These are phyloP conservation scores for Peronospora tabacina DNA, from an alignment of 352 stramenopile genomes.

Conservation along the genomic window DNA sequence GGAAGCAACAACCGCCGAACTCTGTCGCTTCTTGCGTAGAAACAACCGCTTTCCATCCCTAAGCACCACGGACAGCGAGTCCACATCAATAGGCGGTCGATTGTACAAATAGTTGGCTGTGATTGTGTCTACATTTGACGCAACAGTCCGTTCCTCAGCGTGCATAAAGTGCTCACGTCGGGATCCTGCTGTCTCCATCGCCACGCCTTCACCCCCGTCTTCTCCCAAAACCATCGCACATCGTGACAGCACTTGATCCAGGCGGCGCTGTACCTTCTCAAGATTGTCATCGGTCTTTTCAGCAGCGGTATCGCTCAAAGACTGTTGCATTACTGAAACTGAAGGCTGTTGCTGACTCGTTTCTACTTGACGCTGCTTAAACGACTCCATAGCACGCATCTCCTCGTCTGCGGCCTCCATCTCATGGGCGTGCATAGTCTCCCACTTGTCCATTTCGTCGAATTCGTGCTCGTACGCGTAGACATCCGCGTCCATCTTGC, in stretches of 20 bases:
- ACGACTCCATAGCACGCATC: conserved; percentile 48
- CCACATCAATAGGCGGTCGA: conserved; percentile 54
- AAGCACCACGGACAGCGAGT: conserved; percentile 53
- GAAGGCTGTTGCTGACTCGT: conserved; percentile 9
- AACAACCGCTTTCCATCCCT: conserved; percentile 48
- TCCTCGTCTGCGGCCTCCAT: conserved; percentile 72
- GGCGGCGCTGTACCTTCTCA: conserved; percentile 33
- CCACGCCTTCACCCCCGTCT: conserved; percentile 41
- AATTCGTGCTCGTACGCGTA: conserved; percentile 77
- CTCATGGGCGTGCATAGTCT: conserved; percentile 69
- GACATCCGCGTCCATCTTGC: conserved; percentile 61
- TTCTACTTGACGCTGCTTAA: conserved; percentile 21
- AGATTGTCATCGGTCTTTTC: conserved; percentile 24
- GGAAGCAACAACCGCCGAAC: conserved; percentile 7
- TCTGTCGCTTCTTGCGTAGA: conserved; percentile 48
- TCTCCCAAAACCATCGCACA: conserved; percentile 55
- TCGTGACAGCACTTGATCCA: conserved; percentile 55
- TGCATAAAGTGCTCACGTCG: conserved; percentile 15
- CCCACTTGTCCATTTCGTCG: conserved; percentile 74
- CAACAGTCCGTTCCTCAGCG: conserved; percentile 25
- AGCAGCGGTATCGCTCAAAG: conserved; percentile 3
- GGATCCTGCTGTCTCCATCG: conserved; percentile 28
- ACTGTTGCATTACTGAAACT: conserved; percentile 2
- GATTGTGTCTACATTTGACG: conserved; percentile 24
- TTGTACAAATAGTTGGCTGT: conserved; percentile 45